Base-by-base conservation (phyloP, 1,139 yeast genomes). In the Blastobotrys buckinghamii region DNA sequence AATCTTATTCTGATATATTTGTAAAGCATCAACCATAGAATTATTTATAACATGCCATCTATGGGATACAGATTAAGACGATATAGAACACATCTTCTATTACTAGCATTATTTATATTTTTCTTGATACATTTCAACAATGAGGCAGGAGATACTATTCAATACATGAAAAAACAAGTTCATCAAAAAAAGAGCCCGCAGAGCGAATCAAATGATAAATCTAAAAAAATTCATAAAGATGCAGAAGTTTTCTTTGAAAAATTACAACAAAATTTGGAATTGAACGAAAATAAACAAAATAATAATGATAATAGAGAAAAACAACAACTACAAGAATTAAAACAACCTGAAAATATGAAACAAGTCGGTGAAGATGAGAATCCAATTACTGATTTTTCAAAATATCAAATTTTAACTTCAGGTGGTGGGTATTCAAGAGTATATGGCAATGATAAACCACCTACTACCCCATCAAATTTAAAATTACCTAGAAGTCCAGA, bases 401-500 rank as follows among this genome's bases (percentile, higher is more conserved):
- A 39, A 17, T 44, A 37, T 17, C 47, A 45, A 43, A 30, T 45
- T 17, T 42, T 51, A 30, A 46, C 50, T 10, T 24, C 22, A 3
- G 50, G 49, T 2, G 47, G 30, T 16, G 53, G 48, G 10, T 39
- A 26, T 22, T 33, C 52, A 8, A 27, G 49, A 19, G 44, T 46
- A 10, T 12, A 15, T 22, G 33, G 32, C 5, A 19, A 7, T 15
- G 27, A 20, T 5, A 22, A 22, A 22, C 4, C 32, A n/a, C 19
- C 34, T 2, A 33, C 16, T 33, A 13, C 22, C 7, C 19, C 39
- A 15, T 50, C 55, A n/a, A 26, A 43, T 7, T 44, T 42, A 12
- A 48, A 26, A 26, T 49, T 56, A 6, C 64, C 63, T 1, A 50
- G 64, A 15, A 42, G 39, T 12, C n/a, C 24, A 5, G 57, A 53